Evolutionary conservation across 495 filamentous ascomycete species (phyloP).

Genomic region (Cenococcum geophilum): DNA sequence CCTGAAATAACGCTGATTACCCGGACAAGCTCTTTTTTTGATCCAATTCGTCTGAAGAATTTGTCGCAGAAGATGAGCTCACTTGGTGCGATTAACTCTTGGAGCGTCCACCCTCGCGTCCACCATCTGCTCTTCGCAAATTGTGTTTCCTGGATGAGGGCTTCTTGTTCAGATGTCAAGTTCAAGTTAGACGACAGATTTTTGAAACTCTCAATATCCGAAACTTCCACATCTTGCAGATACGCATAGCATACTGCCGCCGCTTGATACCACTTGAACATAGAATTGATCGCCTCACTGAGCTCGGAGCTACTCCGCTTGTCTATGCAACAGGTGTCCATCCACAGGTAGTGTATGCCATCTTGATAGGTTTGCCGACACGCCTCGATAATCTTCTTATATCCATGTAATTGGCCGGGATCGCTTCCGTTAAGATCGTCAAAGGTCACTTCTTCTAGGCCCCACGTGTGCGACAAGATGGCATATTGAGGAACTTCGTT

Average conservation of each 20-base stretch:
- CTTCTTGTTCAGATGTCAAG: background rate
- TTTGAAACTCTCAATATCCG: background rate
- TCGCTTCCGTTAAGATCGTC: background rate
- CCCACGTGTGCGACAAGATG: constrained; percentile 12
- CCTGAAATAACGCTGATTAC: background rate
- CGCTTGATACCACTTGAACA: constrained; percentile 8
- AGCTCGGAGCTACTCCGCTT: constrained; percentile 18
- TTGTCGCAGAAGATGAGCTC: background rate
- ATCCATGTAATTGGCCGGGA: background rate
- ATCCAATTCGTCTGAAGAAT: background rate
- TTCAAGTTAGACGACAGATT: background rate
- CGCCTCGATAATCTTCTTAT: background rate
- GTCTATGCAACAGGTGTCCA: constrained; percentile 26
- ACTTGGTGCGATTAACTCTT: constrained; percentile 15
- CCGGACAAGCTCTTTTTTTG: background rate
- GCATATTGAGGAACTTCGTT: constrained; percentile 6
- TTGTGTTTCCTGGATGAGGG: background rate
- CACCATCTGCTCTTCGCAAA: constrained; percentile 9
- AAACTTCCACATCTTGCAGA: constrained; percentile 1
- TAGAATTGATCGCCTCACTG: constrained; percentile 7
- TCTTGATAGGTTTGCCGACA: background rate
- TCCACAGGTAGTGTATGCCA: constrained; percentile 6
- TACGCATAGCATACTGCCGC: background rate
- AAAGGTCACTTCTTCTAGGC: constrained; percentile 7
- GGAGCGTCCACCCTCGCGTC: constrained; percentile 6